These are phyloP conservation scores for Pseudogymnoascus sp. DNA, from an alignment of 2,329 filamentous ascomycete species.

Conservation along the genomic window DNA sequence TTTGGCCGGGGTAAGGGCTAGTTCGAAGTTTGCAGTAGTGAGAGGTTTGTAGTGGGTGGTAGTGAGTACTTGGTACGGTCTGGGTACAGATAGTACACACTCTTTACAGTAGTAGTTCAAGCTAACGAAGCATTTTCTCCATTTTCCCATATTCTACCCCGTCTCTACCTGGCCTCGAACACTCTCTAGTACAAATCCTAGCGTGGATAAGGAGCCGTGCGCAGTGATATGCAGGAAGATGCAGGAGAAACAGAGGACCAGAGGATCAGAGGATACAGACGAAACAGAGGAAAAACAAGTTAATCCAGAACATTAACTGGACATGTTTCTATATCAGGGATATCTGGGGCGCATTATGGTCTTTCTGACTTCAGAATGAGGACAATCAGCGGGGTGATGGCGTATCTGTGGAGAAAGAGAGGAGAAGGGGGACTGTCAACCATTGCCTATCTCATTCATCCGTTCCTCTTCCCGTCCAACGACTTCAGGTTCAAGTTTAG, in stretches of 20 bases:
- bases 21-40: neutral
- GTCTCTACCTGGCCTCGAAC: neutral
- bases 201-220: neutral
- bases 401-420: neutral
- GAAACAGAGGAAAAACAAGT: neutral
- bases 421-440: neutral
- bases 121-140: neutral
- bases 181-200: neutral
- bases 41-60: neutral
- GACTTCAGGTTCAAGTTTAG: neutral
- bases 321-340: neutral
- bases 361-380: neutral
- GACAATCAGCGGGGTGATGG: neutral
- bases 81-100: too few species aligned
- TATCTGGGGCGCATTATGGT: neutral
- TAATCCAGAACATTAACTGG: neutral
- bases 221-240: neutral
- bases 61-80: neutral
- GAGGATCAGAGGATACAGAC: neutral
- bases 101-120: neutral
- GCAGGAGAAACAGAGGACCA: neutral
- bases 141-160: neutral
- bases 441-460: neutral
- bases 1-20: neutral
- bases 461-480: neutral